Base-by-base conservation (phyloP, 352 stramenopile species). In the Lagenidium sp. region DNA sequence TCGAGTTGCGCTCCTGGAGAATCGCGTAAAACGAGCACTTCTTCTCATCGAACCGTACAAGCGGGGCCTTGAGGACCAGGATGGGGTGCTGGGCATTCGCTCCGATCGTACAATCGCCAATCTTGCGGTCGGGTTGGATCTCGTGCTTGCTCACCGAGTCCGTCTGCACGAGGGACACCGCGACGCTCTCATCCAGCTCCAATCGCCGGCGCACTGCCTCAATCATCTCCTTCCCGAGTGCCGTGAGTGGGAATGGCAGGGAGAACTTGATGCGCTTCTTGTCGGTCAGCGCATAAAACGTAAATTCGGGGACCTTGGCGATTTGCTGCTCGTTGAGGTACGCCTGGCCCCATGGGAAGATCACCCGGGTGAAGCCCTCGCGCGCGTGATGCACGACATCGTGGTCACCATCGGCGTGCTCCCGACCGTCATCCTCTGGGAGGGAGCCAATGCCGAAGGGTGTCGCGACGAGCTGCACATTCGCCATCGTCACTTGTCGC, bases 141-240 rank as follows among this genome's bases (percentile, higher is more conserved):
- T 90, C 77, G 46, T 87, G 69, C 47, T 79, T 82, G 24, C 54
- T 66, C 12, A 87, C 63, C 29, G 74, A 84, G 52, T 90, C 72
- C 0, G 77, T 87, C 51, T 90, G 77, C 31, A 90, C 69, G 1
- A 90, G 46, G 22, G 71, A 63, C 36, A 90, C 49, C 1, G 72
- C 68, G 11, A 83, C 63, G 30, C 79, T 57, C 1, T 68, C 58
- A n/a, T 54, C 55, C 0, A 87, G 44, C 23, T 73, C 52, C 20
- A 90, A 50, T 10, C 65, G 60, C 3, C 50, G 50, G 0, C 68
- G 69, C 47, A 90, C 77, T 0, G 73, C 64, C 5, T 78, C 63
- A 22, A 83, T 49, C 50, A 90, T 70, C 15, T 84, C 77, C 25
- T 64, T 23, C 3, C 71, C 70, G 0, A 51, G 41, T 4, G 58